Evolutionary conservation across 306 rosid species (phyloP), one percentile per base, ranked within the genome.

Genomic region (Comarum palustre): DNA sequence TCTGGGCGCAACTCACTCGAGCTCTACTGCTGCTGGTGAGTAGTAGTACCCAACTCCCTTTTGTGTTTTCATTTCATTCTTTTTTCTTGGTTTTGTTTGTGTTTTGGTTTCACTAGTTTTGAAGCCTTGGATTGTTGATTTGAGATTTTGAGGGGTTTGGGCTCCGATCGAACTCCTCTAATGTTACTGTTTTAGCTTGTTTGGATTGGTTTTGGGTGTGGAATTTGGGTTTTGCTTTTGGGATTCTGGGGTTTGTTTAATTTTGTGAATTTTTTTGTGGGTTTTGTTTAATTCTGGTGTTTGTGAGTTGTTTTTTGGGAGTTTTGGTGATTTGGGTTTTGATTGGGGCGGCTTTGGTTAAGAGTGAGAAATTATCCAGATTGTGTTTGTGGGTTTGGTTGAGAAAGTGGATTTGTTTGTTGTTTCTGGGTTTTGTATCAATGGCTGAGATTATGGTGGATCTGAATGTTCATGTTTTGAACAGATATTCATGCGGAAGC

Each of bases 361-460:
- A 7, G 64, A 61, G 82, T 74, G 80, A 69, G 73, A 48, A 19
- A 59, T 43, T 42, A 51, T 73, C 73, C 52, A 52, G 70, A 51
- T 75, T 73, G 78, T 73, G 61, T 76, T 42, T 78, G 77, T 76
- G 61, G 32, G 77, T 74, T 52, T 17, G 66, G 61, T 31, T 24
- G 62, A 52, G 73, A 46, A 78, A 6, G 24, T 63, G 39, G 60
- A 69, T 74, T 76, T 36, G 54, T 66, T 69, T 77, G 47, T 78
- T 79, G 59, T 63, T 10, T 76, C 45, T 48, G 69, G 59, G 1
- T 62, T 80, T 74, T 71, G 73, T 69, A 64, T 82, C 63, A 76
- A 68, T 84, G 77, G 82, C 77, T 79, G 80, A 79, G 74, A 88
- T 79, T 58, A 62, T 60, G 81, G 85, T 84, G 88, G 97, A 90